Percentiles rank a stretch among this genome's conserved stretches.
Evolutionary conservation across 352 stramenopile genomes (phyloP).

Genomic region (Globisporangium alternatum): DNA sequence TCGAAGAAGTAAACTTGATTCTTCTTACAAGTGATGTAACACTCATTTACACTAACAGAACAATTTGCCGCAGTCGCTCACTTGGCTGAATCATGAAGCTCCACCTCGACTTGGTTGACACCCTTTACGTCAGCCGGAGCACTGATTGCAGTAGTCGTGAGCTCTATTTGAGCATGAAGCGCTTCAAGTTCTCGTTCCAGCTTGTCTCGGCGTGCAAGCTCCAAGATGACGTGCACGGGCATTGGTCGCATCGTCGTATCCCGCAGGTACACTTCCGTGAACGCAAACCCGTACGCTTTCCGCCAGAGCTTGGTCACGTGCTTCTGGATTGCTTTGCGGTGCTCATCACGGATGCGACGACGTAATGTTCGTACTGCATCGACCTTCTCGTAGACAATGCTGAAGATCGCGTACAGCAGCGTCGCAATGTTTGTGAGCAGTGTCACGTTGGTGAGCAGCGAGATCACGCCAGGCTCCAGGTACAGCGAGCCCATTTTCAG

Average conservation of each 20-base stretch:
- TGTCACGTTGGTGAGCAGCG: conserved; percentile 47
- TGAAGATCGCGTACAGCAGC: conserved; percentile 44
- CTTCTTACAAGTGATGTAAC: not conserved
- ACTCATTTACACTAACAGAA: not conserved
- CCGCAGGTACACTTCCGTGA: conserved; percentile 57
- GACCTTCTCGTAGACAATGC: conserved; percentile 65
- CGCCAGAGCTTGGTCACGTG: conserved; percentile 58
- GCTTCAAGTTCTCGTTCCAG: conserved; percentile 28
- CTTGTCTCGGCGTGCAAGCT: conserved; percentile 55
- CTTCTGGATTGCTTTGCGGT: conserved; percentile 38
- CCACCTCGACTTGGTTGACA: conserved; percentile 10
- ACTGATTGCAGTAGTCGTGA: conserved; percentile 23
- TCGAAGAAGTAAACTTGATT: not conserved
- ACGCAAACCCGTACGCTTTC: conserved; percentile 48
- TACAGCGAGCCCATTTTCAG: conserved; percentile 63
- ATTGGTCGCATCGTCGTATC: conserved; percentile 41
- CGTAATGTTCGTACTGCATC: conserved; percentile 23
- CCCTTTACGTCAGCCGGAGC: not conserved
- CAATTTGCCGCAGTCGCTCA: not conserved
- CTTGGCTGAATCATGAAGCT: not conserved
- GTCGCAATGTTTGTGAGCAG: conserved; percentile 55
- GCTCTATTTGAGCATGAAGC: conserved; percentile 38
- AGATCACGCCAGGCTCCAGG: conserved; percentile 38
- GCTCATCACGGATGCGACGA: conserved; percentile 37
- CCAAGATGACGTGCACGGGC: conserved; percentile 52